Conservation (phyloP, 345 rosid genomes). For the Trapa bicornis region DNA sequence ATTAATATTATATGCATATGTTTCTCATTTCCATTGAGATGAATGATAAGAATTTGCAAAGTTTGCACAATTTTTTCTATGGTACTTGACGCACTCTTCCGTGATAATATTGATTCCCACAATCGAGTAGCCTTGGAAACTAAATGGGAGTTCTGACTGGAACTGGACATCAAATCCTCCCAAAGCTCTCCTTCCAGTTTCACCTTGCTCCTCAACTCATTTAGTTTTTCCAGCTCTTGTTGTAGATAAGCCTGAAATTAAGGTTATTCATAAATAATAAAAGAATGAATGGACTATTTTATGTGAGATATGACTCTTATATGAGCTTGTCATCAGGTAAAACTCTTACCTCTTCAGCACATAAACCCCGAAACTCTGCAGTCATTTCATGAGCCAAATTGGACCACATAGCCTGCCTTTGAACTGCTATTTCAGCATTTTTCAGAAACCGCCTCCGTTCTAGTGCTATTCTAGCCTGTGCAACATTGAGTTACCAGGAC, state of each 20-base stretch:
- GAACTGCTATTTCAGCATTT: constrained; percentile 90
- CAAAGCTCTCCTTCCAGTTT: constrained; percentile 94
- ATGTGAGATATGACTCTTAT: background rate
- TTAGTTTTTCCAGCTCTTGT: constrained; percentile 93
- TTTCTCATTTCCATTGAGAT: no score
- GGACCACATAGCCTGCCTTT: constrained; percentile 98
- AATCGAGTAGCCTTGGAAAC: constrained; percentile 81
- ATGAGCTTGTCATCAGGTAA: constrained; percentile 5
- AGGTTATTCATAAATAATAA: constrained; percentile 14
- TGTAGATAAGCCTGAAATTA: constrained; percentile 87
- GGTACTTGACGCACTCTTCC: constrained; percentile 49
- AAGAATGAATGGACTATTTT: constrained; percentile 3
- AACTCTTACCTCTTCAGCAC: constrained; percentile 88
- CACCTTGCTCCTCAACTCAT: constrained; percentile 89
- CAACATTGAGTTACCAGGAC: constrained; percentile 9
- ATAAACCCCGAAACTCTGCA: constrained; percentile 97
- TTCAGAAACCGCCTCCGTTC: constrained; percentile 86
- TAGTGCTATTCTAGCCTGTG: constrained; percentile 95
- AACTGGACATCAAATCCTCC: constrained; percentile 95
- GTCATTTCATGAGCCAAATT: constrained; percentile 99
- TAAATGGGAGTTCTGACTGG: constrained; percentile 92
- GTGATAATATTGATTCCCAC: constrained; percentile 93
- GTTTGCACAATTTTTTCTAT: background rate
- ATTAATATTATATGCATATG: background rate
- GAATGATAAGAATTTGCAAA: background rate